A percentile compares a stretch with the other conserved stretches of the same genome.
Evolutionary conservation across 2,329 filamentous ascomycete genomes (phyloP).

Genomic region (Albifimbria verrucaria): DNA sequence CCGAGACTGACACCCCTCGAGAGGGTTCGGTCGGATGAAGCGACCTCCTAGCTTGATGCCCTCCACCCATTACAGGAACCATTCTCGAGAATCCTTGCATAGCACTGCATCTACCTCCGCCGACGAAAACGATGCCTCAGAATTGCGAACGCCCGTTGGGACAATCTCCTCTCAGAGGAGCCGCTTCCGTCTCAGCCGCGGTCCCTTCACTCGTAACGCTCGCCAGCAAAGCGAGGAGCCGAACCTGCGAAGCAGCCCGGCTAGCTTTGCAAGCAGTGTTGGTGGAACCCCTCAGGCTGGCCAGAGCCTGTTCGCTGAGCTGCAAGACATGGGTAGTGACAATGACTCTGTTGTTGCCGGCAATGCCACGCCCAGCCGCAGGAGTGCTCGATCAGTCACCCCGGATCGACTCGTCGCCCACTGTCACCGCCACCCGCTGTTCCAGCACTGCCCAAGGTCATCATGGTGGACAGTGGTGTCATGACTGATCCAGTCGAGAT

Average conservation of each 20-base stretch:
- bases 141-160: conserved; percentile 59
- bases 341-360: conserved; percentile 57
- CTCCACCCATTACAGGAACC: conserved; percentile 30
- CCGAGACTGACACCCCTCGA: conserved; percentile 74
- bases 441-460: conserved; percentile 46
- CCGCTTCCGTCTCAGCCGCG: conserved; percentile 68
- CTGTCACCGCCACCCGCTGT: conserved; percentile 45
- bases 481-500: conserved; percentile 59
- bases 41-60: conserved; percentile 39
- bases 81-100: conserved; percentile 66
- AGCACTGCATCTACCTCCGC: conserved; percentile 88
- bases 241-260: conserved; percentile 55
- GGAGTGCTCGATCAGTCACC: conserved; percentile 45
- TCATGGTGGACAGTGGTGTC: conserved; percentile 58
- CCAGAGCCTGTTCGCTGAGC: conserved; percentile 87
- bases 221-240: conserved; percentile 60
- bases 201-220: conserved; percentile 56
- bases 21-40: conserved; percentile 39
- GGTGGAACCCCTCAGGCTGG: conserved; percentile 47
- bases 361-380: conserved; percentile 52
- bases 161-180: conserved; percentile 64
- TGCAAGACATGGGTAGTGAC: conserved; percentile 76
- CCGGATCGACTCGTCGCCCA: conserved; percentile 42
- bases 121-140: conserved; percentile 62
- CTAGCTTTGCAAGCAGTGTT: conserved; percentile 50